These are phyloP conservation scores for Plasmodium reichenowi DNA, from an alignment of 169 alveolate species.

Conservation along the genomic window DNA sequence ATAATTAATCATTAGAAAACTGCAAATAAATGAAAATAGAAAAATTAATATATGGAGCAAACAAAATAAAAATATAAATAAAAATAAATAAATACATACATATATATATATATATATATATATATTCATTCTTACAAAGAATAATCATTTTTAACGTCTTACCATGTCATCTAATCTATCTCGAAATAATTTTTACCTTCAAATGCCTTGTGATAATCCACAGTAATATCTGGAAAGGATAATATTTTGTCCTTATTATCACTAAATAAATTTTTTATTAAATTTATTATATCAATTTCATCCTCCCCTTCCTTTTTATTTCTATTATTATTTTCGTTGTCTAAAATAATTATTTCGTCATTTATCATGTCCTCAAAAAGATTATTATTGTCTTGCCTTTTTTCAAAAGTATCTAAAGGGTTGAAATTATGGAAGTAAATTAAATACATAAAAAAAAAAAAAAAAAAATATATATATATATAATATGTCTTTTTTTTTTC, in stretches of 20 bases:
- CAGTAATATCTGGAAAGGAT: slow-evolving; percentile 39
- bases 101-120: no score
- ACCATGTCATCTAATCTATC: slow-evolving; percentile 16
- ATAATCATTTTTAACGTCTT: background rate
- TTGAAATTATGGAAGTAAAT: background rate
- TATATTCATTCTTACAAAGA: no score
- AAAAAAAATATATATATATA: background rate
- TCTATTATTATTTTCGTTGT: background rate
- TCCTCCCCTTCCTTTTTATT: slow-evolving; percentile 10
- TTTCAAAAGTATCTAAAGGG: slow-evolving; percentile 4
- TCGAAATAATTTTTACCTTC: slow-evolving; percentile 60
- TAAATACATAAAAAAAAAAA: background rate
- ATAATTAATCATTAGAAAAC: no score
- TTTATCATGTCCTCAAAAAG: slow-evolving; percentile 11
- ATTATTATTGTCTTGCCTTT: slow-evolving; percentile 2
- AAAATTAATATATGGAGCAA: no score
- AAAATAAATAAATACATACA: no score
- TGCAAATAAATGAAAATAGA: no score
- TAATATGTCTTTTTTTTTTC: no score
- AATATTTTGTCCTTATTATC: slow-evolving; percentile 27
- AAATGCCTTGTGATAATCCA: slow-evolving; percentile 70
- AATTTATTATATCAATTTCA: slow-evolving; percentile 27
- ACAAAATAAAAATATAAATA: no score
- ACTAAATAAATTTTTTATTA: slow-evolving; percentile 36
- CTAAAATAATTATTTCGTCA: slow-evolving; percentile 55